These are phyloP conservation scores for Aspergillus incahuasiensis DNA, from an alignment of 495 filamentous ascomycete genomes.

Conservation along the genomic window DNA sequence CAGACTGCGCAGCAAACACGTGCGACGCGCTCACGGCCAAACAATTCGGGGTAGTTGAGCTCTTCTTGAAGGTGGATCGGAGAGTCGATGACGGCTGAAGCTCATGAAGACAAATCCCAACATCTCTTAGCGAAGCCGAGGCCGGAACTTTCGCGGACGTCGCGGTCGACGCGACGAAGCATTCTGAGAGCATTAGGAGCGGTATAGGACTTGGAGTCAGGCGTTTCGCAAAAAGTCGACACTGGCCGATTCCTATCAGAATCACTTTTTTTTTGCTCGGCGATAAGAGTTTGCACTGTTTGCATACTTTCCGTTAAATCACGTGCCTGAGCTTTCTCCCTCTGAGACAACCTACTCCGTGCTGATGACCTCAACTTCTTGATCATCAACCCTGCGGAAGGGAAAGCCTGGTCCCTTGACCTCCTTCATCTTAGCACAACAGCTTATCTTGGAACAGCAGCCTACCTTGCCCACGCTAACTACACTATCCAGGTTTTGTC, in stretches of 20 bases:
- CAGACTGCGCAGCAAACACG: slow-evolving; percentile 83
- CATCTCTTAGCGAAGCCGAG: slow-evolving; percentile 65
- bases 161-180: slow-evolving; percentile 70
- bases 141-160: slow-evolving; percentile 59
- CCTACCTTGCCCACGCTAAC: not conserved
- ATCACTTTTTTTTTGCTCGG: slow-evolving; percentile 27
- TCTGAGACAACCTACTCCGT: not conserved
- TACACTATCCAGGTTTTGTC: not conserved
- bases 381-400: slow-evolving; percentile 4
- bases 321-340: not conserved
- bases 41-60: slow-evolving; percentile 70
- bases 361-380: not conserved
- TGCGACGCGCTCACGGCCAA: slow-evolving; percentile 79
- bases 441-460: slow-evolving; percentile 1
- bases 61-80: slow-evolving; percentile 85
- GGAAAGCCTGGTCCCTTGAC: slow-evolving; percentile 10
- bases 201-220: slow-evolving; percentile 15
- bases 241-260: not conserved
- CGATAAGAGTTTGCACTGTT: slow-evolving; percentile 44
- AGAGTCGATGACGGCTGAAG: slow-evolving; percentile 67
- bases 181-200: slow-evolving; percentile 71
- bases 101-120: slow-evolving; percentile 78
- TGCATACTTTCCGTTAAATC: slow-evolving; percentile 12
- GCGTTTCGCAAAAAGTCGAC: not conserved
- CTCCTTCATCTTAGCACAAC: slow-evolving; percentile 14